Conservation (phyloP, 2,329 filamentous ascomycete species). For the Colletotrichum chlorophyti region DNA sequence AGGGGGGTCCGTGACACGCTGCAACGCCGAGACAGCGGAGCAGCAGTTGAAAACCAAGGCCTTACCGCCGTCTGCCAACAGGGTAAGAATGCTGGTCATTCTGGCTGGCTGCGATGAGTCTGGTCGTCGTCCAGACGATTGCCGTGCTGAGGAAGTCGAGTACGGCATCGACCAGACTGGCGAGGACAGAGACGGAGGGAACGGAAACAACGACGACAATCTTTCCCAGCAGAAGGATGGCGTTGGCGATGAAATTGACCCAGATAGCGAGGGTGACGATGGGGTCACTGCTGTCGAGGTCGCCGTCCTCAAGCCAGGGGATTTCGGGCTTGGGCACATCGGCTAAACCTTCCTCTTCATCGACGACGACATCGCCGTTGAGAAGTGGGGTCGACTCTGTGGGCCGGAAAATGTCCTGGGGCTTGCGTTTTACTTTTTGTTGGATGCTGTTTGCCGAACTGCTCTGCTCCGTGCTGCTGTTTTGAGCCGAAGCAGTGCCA, state of each 20-base stretch:
- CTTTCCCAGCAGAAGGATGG: constrained; percentile 77
- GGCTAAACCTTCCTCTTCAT: constrained; percentile 44
- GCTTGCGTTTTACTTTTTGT: constrained; percentile 76
- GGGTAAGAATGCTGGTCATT: constrained; percentile 80
- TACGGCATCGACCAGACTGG: constrained; percentile 79
- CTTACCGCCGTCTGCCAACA: constrained; percentile 70
- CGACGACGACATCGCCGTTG: constrained; percentile 49
- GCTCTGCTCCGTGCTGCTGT: constrained; percentile 27
- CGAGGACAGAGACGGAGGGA: constrained; percentile 81
- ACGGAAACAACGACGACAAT: constrained; percentile 79
- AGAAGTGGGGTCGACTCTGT: constrained; percentile 74
- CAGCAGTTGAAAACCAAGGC: too few relatives aligned
- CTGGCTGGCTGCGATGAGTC: constrained; percentile 69
- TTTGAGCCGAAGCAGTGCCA: constrained; percentile 21
- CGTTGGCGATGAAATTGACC: constrained; percentile 82
- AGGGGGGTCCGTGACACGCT: not conserved
- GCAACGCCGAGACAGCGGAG: not conserved
- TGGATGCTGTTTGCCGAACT: constrained; percentile 31
- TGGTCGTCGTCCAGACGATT: constrained; percentile 81
- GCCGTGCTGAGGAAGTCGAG: constrained; percentile 83
- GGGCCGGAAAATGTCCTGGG: constrained; percentile 83
- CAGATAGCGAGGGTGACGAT: constrained; percentile 90
- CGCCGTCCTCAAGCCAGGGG: constrained; percentile 75
- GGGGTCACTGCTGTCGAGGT: constrained; percentile 73
- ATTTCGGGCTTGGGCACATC: constrained; percentile 60